Base-by-base conservation (phyloP, 768 basidiomycete genomes). In the Auriscalpium microsporum region DNA sequence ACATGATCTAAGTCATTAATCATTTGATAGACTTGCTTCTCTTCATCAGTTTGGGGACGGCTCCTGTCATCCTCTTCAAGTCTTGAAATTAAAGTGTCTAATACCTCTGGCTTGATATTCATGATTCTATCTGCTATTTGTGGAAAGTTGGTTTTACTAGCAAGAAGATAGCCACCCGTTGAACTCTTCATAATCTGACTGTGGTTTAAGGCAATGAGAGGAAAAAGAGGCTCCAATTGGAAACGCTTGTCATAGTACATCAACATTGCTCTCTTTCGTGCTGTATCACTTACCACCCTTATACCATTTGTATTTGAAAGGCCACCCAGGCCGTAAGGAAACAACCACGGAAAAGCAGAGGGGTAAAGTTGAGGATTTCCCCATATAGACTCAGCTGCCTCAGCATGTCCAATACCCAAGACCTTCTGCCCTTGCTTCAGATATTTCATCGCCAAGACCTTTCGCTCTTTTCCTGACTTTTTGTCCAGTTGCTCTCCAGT, bases 191-290 rank as follows among this genome's bases (percentile, higher is more conserved):
- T 70, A 3, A 75, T 67, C 52, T 76, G 76, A 23, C 69, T 56
- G 48, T 75, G 70, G 50, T 69, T 75, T 53, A 75, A 75, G 0
- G 66, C 71, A 23, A 73, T 55, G 37, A 75, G 69, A 1, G 71
- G 64, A 57, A 75, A 77, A 17, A 66, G 55, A 1, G 60, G 10
- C 53, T 76, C 73, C 1, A 19, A 56, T 55, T 75, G 75, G 61
- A 77, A 77, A 0, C 68, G 58, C 46, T 72, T 72, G 52, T 75
- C 73, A 52, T 71, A 65, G 57, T 74, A 75, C 68, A 72, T 67
- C 0, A 77, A 56, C 0, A 72, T 10, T 14, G 16, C 46, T 48
- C 14, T 60, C 46, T 17, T 55, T 52, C 19, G 69, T 71, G 44
- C 72, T 71, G 17, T 46, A 16, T 65, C 62, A 5, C 66, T 67